Evolutionary conservation across 306 rosid species (phyloP).

Genomic region (Fagus crenata): DNA sequence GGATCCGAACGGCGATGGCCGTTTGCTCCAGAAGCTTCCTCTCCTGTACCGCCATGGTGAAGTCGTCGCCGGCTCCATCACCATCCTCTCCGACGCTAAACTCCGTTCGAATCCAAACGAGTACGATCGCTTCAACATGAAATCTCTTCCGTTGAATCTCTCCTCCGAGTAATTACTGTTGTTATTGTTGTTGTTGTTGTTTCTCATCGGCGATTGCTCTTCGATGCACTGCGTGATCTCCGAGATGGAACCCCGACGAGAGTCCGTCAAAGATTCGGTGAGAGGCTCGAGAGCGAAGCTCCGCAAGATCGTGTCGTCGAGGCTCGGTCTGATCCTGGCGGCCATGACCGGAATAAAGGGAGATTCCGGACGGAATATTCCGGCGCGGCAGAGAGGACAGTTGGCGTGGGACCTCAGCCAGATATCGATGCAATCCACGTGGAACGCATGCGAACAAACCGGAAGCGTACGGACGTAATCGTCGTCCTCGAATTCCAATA

Average conservation of each 20-base stretch:
- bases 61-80: constrained; percentile 65
- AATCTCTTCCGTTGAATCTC: constrained; percentile 52
- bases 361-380: constrained; percentile 66
- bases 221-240: constrained; percentile 75
- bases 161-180: constrained; percentile 40
- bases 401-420: constrained; percentile 96
- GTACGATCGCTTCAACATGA: constrained; percentile 71
- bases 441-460: constrained; percentile 80
- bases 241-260: constrained; percentile 27
- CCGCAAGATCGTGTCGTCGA: constrained; percentile 62
- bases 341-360: constrained; percentile 91
- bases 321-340: constrained; percentile 74
- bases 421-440: constrained; percentile 82
- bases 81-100: constrained; percentile 69
- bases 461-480: constrained; percentile 87
- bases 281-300: constrained; percentile 52
- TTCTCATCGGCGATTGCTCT: constrained; percentile 50
- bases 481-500: constrained; percentile 73
- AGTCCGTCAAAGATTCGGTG: constrained; percentile 24
- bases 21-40: constrained; percentile 75
- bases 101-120: constrained; percentile 90
- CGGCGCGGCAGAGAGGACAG: constrained; percentile 96
- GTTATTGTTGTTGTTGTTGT: background rate
- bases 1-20: constrained; percentile 83
- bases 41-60: constrained; percentile 80